Evolutionary conservation across 179 eudicot genomes (phyloP).

Genomic region (Camellia oleifera): DNA sequence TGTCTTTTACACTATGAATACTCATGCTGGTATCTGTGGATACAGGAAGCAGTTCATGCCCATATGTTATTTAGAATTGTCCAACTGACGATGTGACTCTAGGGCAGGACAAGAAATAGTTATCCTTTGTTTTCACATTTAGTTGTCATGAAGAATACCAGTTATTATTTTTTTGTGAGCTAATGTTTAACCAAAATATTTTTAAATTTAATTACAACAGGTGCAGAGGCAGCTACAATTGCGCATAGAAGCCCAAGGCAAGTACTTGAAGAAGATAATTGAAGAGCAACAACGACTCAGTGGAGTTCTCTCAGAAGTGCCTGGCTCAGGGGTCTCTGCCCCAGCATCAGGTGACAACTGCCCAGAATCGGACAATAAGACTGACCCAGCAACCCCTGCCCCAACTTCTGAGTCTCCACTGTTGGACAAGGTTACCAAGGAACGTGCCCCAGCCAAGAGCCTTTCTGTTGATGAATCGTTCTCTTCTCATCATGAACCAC

Average conservation of each 20-base stretch:
- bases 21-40: not conserved
- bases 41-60: not conserved
- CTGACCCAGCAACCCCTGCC: slow-evolving; percentile 55
- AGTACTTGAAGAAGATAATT: slow-evolving; percentile 58
- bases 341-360: slow-evolving; percentile 19
- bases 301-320: slow-evolving; percentile 46
- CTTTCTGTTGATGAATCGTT: slow-evolving; percentile 44
- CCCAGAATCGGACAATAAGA: slow-evolving; percentile 33
- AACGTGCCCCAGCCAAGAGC: slow-evolving; percentile 31
- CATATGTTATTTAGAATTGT: not conserved
- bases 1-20: not conserved
- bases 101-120: not conserved
- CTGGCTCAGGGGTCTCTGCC: slow-evolving; percentile 24
- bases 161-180: not conserved
- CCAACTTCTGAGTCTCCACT: slow-evolving; percentile 39
- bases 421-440: slow-evolving; percentile 30
- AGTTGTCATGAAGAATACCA: not conserved
- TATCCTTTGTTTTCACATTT: not conserved
- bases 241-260: slow-evolving; percentile 69
- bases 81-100: not conserved
- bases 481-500: slow-evolving; percentile 45
- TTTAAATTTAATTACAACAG: slow-evolving; percentile 25
- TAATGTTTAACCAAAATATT: not conserved
- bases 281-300: slow-evolving; percentile 60
- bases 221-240: slow-evolving; percentile 66